These are phyloP conservation scores for Pisolithus marmoratus DNA, from an alignment of 768 basidiomycete species.

Conservation along the genomic window DNA sequence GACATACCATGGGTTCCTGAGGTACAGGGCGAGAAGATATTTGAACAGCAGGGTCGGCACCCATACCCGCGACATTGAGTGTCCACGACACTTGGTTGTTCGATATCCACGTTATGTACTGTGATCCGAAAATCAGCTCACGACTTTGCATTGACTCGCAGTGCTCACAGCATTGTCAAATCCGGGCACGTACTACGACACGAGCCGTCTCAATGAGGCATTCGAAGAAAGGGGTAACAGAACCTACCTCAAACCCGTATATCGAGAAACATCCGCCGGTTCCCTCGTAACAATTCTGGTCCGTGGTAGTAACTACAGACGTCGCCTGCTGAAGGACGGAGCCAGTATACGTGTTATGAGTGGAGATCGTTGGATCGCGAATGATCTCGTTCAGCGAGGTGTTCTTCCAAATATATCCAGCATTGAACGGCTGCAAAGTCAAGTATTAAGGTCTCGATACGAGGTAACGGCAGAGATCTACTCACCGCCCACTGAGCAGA, in stretches of 20 bases:
- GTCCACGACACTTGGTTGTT: constrained; percentile 71
- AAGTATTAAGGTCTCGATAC: neutral
- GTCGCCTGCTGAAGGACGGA: constrained; percentile 74
- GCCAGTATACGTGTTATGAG: constrained; percentile 62
- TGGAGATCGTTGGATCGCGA: constrained; percentile 45
- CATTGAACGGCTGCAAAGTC: constrained; percentile 63
- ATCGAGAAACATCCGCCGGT: constrained; percentile 56
- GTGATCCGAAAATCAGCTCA: neutral
- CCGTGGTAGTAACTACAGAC: constrained; percentile 62
- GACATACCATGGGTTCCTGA: constrained; percentile 78
- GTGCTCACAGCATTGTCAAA: constrained; percentile 58
- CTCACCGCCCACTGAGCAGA: constrained; percentile 78
- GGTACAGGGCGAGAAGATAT: constrained; percentile 67
- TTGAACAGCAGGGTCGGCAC: constrained; percentile 49
- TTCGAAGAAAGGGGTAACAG: neutral
- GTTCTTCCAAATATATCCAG: constrained; percentile 64
- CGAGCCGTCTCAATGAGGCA: neutral
- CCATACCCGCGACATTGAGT: constrained; percentile 61
- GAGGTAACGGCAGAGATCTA: constrained; percentile 14
- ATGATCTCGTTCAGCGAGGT: constrained; percentile 55
- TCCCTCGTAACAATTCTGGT: constrained; percentile 66
- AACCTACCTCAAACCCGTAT: constrained; percentile 74
- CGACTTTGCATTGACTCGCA: neutral
- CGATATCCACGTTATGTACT: constrained; percentile 87
- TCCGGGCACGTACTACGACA: constrained; percentile 38